Percentiles rank a stretch among this genome's conserved stretches.
These are phyloP conservation scores for Rosa persica DNA, from an alignment of 306 rosid species.

Conservation along the genomic window DNA sequence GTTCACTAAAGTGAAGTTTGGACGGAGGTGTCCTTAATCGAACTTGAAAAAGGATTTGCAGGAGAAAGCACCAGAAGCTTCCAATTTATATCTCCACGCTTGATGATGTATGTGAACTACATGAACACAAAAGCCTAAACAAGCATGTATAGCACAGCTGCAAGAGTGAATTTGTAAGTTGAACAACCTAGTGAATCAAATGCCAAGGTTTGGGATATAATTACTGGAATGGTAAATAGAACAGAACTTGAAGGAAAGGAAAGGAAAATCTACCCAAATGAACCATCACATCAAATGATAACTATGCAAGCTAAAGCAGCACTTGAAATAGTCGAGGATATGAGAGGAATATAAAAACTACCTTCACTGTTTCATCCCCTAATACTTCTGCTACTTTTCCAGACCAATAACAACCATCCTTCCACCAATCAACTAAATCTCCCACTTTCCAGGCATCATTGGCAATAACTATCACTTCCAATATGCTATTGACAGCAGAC, in stretches of 20 bases:
- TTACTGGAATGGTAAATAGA: neutral
- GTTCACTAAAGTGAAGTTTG: neutral
- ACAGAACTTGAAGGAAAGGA: neutral
- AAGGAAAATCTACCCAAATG: neutral
- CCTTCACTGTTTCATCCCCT: constrained; percentile 56
- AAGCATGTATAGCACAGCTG: neutral
- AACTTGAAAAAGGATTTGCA: neutral
- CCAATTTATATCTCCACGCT: neutral
- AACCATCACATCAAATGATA: neutral
- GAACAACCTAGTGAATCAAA: neutral
- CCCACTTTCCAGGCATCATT: constrained; percentile 65
- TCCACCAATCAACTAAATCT: constrained; percentile 80
- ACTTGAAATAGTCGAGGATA: constrained; percentile 7
- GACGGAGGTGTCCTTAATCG: neutral
- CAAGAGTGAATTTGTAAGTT: neutral
- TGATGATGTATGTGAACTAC: neutral
- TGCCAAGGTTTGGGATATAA: neutral
- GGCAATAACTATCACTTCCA: constrained; percentile 45
- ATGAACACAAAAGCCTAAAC: neutral
- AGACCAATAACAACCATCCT: constrained; percentile 78
- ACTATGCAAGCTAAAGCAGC: neutral
- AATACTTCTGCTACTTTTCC: constrained; percentile 49
- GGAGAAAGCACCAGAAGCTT: neutral
- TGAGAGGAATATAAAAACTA: constrained; percentile 30
- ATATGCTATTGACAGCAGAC: constrained; percentile 41